These are phyloP conservation scores for Corynespora cassiicola DNA, from an alignment of 2,329 filamentous ascomycete genomes.

Conservation along the genomic window DNA sequence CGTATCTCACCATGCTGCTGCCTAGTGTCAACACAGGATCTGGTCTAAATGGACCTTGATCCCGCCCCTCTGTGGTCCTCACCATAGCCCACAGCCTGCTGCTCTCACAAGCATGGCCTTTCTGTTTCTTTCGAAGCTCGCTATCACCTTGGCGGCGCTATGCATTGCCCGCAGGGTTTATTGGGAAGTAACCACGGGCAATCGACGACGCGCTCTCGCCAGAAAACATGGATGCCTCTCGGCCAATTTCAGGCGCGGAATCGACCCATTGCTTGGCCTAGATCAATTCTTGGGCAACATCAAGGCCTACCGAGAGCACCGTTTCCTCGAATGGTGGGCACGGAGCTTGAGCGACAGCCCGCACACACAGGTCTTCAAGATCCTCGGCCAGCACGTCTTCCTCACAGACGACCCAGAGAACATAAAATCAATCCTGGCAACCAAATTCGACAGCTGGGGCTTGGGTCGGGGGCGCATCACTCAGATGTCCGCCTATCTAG, in stretches of 20 bases:
- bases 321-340: conserved; percentile 13
- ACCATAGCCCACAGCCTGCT: too few relatives aligned
- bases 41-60: too few relatives aligned
- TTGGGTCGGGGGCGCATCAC: conserved; percentile 22
- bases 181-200: conserved; percentile 34
- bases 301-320: conserved; percentile 36
- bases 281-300: conserved; percentile 52
- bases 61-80: too few relatives aligned
- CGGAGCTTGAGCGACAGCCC: conserved; percentile 4
- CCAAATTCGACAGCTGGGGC: conserved; percentile 23
- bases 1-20: too few relatives aligned
- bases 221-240: conserved; percentile 54
- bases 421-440: conserved; percentile 27
- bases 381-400: conserved; percentile 17
- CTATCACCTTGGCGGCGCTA: conserved; percentile 14
- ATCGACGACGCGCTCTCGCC: conserved; percentile 38
- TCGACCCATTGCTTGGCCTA: conserved; percentile 54
- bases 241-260: conserved; percentile 53
- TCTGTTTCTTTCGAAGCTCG: conserved; percentile 17
- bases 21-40: too few relatives aligned
- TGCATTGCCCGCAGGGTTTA: conserved; percentile 24
- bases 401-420: conserved; percentile 33
- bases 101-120: too few relatives aligned
- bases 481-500: conserved; percentile 18
- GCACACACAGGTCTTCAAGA: conserved; percentile 14